Percentiles rank a stretch among this genome's conserved stretches.
Conservation (phyloP, 2,329 filamentous ascomycete species). For the Fusarium secorum region DNA sequence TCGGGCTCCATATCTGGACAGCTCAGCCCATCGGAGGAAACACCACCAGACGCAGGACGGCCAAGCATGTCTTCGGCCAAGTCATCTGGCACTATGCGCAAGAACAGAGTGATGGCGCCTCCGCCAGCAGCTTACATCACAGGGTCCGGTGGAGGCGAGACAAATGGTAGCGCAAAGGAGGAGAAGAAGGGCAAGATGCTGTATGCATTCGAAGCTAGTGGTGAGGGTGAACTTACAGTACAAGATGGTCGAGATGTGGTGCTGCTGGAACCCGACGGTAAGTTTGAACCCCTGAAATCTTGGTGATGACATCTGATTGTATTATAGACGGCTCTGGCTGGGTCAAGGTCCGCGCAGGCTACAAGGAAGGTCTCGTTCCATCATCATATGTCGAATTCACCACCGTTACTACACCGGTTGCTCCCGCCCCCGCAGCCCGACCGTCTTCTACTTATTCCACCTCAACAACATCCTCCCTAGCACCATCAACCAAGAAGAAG, state of each 20-base stretch:
- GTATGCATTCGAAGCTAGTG: constrained; percentile 82
- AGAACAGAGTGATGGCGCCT: constrained; percentile 83
- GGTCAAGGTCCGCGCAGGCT: constrained; percentile 81
- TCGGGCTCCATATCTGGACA: constrained; percentile 64
- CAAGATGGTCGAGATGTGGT: constrained; percentile 79
- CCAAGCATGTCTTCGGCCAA: constrained; percentile 43
- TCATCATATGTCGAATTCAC: constrained; percentile 81
- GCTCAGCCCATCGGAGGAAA: constrained; percentile 61
- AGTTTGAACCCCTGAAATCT: constrained; percentile 43
- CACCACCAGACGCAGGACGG: constrained; percentile 41
- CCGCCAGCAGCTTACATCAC: constrained; percentile 84
- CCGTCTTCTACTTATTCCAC: constrained; percentile 81
- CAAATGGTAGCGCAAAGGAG: constrained; percentile 52
- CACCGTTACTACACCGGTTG: constrained; percentile 50
- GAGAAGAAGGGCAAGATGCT: constrained; percentile 83
- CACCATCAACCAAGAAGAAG: constrained; percentile 73
- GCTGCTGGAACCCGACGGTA: constrained; percentile 88
- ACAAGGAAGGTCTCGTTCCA: constrained; percentile 85
- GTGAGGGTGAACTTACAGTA: constrained; percentile 82
- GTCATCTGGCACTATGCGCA: constrained; percentile 52
- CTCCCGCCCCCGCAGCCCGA: constrained; percentile 59
- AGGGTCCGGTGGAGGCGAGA: constrained; percentile 61
- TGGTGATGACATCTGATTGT: constrained; percentile 13
- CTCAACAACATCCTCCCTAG: constrained; percentile 57
- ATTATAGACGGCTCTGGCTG: constrained; percentile 86